phyloP scores from a whole-genome alignment of 2,329 filamentous ascomycete species.

The Aspergillus glaucus region DNA sequence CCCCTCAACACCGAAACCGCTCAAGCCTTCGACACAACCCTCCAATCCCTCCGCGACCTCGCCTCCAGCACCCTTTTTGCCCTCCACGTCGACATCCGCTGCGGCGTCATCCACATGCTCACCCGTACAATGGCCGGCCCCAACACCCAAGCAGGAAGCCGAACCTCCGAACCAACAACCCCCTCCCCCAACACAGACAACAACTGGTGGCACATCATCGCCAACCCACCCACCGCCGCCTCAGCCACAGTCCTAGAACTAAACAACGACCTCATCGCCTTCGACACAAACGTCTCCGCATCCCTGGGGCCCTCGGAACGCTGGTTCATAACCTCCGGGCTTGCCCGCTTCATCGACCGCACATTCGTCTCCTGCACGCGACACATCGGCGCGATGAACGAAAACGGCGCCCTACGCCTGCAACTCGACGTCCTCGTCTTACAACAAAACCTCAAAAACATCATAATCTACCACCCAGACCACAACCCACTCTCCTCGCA shows the following conservation, averaged over 20 bases:
- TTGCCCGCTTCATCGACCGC: constrained; percentile 70
- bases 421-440: constrained; percentile 90
- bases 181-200: constrained; percentile 64
- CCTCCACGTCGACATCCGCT: constrained; percentile 81
- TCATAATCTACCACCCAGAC: constrained; percentile 46
- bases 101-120: constrained; percentile 76
- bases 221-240: constrained; percentile 37
- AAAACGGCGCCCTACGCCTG: constrained; percentile 75
- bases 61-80: constrained; percentile 74
- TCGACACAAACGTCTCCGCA: constrained; percentile 72
- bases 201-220: constrained; percentile 49
- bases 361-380: constrained; percentile 68
- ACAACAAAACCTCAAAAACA: constrained; percentile 93
- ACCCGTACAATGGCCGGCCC: constrained; percentile 55
- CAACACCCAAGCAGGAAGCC: constrained; percentile 29
- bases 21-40: constrained; percentile 78
- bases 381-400: constrained; percentile 75
- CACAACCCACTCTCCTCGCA: constrained; percentile 6
- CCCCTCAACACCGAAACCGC: constrained; percentile 84
- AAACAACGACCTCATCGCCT: constrained; percentile 76
- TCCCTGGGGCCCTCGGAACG: constrained; percentile 68
- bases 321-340: constrained; percentile 67
- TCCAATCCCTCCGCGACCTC: constrained; percentile 75
- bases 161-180: constrained; percentile 35
- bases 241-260: constrained; percentile 69